phyloP scores from a whole-genome alignment of 129 eudicot genomes.

The Flaveria brownii region DNA sequence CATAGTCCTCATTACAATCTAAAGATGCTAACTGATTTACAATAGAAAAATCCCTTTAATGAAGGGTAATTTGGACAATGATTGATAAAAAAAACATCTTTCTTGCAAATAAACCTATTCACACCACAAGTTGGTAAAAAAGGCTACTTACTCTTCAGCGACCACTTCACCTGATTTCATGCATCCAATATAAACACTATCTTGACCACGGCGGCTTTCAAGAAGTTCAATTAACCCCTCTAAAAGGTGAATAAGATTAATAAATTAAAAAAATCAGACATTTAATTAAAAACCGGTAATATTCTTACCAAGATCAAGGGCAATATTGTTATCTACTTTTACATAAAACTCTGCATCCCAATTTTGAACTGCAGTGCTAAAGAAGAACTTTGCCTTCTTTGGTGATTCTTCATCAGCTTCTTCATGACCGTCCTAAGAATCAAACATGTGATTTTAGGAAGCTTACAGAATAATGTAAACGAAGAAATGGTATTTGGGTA shows the following conservation, averaged over 20 bases:
- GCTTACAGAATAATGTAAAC: not conserved
- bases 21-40: not conserved
- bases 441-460: constrained; percentile 4
- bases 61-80: not conserved
- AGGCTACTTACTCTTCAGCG: constrained; percentile 60
- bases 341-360: constrained; percentile 50
- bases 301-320: constrained; percentile 80
- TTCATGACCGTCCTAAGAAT: constrained; percentile 39
- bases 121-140: not conserved
- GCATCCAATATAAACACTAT: constrained; percentile 85
- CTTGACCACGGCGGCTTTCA: constrained; percentile 69
- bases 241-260: constrained; percentile 33
- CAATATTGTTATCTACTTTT: constrained; percentile 82
- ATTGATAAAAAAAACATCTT: not conserved
- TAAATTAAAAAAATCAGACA: constrained; percentile 3
- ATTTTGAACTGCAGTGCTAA: constrained; percentile 42
- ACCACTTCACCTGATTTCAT: constrained; percentile 96
- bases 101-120: not conserved
- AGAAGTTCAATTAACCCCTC: constrained; percentile 84
- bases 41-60: not conserved
- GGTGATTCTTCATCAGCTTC: constrained; percentile 51
- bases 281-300: not conserved
- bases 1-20: not conserved
- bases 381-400: constrained; percentile 43
- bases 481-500: constrained; percentile 23